A percentile compares a stretch with the other conserved stretches of the same genome.
Evolutionary conservation across 2,329 filamentous ascomycete species (phyloP).

Genomic region (Paecilomyces dactylethromorphus): DNA sequence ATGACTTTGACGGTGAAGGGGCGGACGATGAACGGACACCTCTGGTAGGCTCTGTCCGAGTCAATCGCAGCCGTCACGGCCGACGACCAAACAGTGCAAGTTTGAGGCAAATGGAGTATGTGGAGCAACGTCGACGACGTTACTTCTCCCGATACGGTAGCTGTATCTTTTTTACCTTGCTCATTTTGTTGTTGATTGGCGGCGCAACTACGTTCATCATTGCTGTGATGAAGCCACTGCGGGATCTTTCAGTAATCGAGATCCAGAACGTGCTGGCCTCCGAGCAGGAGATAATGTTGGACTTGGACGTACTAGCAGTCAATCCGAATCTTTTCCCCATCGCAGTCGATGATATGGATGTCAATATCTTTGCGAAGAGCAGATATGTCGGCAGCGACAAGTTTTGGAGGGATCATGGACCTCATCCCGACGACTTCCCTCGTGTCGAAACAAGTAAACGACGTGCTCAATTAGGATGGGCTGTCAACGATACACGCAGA

Average conservation of each 20-base stretch:
- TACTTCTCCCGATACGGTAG: constrained; percentile 73
- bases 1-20: constrained; percentile 75
- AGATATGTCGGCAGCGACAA: constrained; percentile 67
- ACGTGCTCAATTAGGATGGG: constrained; percentile 23
- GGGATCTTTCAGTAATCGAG: constrained; percentile 68
- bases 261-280: constrained; percentile 89
- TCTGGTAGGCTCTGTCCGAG: constrained; percentile 58
- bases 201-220: constrained; percentile 84
- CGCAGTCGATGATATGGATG: constrained; percentile 75
- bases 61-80: constrained; percentile 50
- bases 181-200: constrained; percentile 75
- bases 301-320: constrained; percentile 77
- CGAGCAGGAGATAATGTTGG: constrained; percentile 91
- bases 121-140: constrained; percentile 58
- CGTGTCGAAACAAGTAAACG: constrained; percentile 26
- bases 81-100: constrained; percentile 52
- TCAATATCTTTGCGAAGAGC: constrained; percentile 92
- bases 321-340: constrained; percentile 93
- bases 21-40: constrained; percentile 87
- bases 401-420: constrained; percentile 29
- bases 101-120: constrained; percentile 66
- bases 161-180: constrained; percentile 74
- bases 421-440: constrained; percentile 20
- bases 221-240: constrained; percentile 81
- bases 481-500: constrained; percentile 18